Conservation (phyloP, 2,329 filamentous ascomycete species). For the Fusarium luffae region DNA sequence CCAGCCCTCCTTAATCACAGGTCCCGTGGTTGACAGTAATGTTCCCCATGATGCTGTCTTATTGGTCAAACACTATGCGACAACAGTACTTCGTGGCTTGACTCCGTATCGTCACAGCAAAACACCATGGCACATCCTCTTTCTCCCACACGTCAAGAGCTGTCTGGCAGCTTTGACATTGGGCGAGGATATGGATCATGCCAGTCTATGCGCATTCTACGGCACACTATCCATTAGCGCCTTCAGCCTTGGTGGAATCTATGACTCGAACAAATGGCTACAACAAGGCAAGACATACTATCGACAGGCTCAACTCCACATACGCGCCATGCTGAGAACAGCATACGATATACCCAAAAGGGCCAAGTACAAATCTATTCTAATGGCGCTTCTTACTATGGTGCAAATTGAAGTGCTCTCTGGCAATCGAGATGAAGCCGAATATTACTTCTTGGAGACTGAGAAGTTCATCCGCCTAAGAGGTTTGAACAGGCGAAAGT, state of each 20-base stretch:
- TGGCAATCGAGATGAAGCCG: slow-evolving; percentile 21
- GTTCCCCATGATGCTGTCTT: slow-evolving; percentile 27
- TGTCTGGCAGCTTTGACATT: slow-evolving; percentile 26
- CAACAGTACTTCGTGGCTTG: slow-evolving; percentile 22
- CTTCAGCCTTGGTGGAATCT: slow-evolving; percentile 21
- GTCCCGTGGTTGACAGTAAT: background rate
- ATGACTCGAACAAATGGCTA: slow-evolving; percentile 12
- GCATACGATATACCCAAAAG: slow-evolving; percentile 29
- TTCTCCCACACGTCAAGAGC: slow-evolving; percentile 23
- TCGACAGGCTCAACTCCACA: slow-evolving; percentile 9
- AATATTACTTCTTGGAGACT: slow-evolving; percentile 35
- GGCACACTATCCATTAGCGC: slow-evolving; percentile 33
- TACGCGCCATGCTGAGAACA: slow-evolving; percentile 8
- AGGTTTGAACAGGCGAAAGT: slow-evolving; percentile 27
- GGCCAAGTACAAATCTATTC: slow-evolving; percentile 34
- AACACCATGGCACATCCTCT: slow-evolving; percentile 32
- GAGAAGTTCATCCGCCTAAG: slow-evolving; percentile 32
- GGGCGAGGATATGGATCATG: slow-evolving; percentile 27
- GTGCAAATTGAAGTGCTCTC: slow-evolving; percentile 22
- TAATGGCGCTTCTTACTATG: slow-evolving; percentile 36
- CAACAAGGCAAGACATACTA: slow-evolving; percentile 23
- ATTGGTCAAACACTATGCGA: slow-evolving; percentile 22
- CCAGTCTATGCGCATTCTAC: slow-evolving; percentile 30
- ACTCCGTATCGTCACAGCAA: slow-evolving; percentile 36
- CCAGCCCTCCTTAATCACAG: accelerated